Evolutionary conservation across 352 stramenopile species (phyloP).

Genomic region (Phytopythium aichiense): DNA sequence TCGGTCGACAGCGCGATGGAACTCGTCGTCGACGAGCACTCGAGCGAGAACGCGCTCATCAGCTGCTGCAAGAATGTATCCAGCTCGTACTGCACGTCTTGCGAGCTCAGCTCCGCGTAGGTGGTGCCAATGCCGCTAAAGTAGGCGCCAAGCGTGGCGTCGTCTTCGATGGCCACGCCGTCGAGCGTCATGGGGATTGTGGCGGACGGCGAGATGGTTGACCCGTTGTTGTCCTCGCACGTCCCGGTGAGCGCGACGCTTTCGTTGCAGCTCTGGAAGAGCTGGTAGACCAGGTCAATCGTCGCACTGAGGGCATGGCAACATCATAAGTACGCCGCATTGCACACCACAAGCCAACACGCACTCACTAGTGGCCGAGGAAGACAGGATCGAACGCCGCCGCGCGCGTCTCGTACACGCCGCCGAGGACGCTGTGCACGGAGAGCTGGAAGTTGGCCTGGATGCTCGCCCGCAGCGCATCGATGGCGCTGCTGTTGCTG

Average conservation of each 20-base stretch:
- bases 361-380: slow-evolving; percentile 40
- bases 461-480: slow-evolving; percentile 27
- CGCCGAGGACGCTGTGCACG: slow-evolving; percentile 35
- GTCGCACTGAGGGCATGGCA: slow-evolving; percentile 27
- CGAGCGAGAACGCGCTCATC: slow-evolving; percentile 46
- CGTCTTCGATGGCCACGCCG: slow-evolving; percentile 23
- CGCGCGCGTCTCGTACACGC: slow-evolving; percentile 36
- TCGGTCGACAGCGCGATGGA: slow-evolving; percentile 34
- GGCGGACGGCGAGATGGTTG: slow-evolving; percentile 24
- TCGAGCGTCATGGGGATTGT: slow-evolving; percentile 34
- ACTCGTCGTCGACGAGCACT: slow-evolving; percentile 32
- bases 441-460: slow-evolving; percentile 38
- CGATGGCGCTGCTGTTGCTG: slow-evolving; percentile 26
- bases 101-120: slow-evolving; percentile 30
- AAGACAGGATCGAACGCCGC: slow-evolving; percentile 45
- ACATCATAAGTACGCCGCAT: not conserved
- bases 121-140: slow-evolving; percentile 29
- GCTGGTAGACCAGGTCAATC: slow-evolving; percentile 57
- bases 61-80: slow-evolving; percentile 50
- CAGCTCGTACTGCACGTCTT: slow-evolving; percentile 58
- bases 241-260: slow-evolving; percentile 27
- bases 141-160: slow-evolving; percentile 21
- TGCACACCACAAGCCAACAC: not conserved
- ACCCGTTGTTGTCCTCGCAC: slow-evolving; percentile 16
- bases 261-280: slow-evolving; percentile 56